Evolutionary conservation across 2,329 filamentous ascomycete genomes (phyloP), one percentile per base, ranked within the genome.

Genomic region (Fusarium phyllophilum): DNA sequence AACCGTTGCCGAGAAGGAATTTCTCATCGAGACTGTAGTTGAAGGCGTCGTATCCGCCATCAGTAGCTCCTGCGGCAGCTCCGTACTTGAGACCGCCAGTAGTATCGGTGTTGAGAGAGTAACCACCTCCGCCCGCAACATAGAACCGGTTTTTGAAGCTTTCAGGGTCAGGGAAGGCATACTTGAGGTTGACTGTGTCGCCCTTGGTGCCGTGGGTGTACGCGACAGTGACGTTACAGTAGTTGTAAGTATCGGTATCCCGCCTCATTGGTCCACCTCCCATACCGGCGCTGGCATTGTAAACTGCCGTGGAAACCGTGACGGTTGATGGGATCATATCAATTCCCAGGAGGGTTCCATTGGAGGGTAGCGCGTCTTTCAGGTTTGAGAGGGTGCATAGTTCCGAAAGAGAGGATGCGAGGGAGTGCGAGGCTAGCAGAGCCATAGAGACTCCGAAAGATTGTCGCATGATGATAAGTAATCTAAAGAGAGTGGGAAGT

Each of bases 1-100:
- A 84, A 17, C 86, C 87, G 65, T 89, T 88, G n/a, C 79, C 84
- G 56, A 79, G 77, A 3, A 87, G 79, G 20, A 83, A 80, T 4
- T 85, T 83, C 24, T 81, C 79, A 58, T 83, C 81, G 49, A 79
- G 83, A 67, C 77, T 81, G 63, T 78, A 76, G 68, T 77, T 76
- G 75, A 86, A 85, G 22, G 82, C 83, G 56, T 82, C 84, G 64
- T 85, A 86, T 8, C 85, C 85, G 18, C 81, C 85, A 56, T 83
- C 81, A 8, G 84, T 86, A 48, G 80, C 81, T 56, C 84, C 85
- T 1, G 78, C 75, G 5, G 75, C 82, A 29, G 84, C 84, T 46
- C 83, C 84, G 52, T 86, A 86, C 26, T 76, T 64, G 24, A 86
- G 80, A 62, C 84, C 78, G 77, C 81, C 79, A n/a, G 85, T 80